phyloP scores from a whole-genome alignment of 495 filamentous ascomycete genomes.

The Podospora pseudocomata region DNA sequence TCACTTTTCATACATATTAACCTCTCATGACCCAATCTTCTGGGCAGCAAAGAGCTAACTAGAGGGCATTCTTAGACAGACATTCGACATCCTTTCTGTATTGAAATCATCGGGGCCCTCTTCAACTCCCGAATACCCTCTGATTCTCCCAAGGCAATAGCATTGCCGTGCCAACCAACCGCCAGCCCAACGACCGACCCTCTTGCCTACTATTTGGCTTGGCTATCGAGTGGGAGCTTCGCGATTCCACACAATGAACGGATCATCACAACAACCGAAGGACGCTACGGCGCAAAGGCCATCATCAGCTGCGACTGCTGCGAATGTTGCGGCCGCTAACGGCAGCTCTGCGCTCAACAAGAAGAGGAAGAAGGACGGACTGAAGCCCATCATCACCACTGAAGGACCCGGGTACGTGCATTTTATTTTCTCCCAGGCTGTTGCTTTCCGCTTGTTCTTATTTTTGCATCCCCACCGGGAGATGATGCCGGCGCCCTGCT shows the following conservation, averaged over 20 bases:
- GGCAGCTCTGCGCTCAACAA: conserved; percentile 54
- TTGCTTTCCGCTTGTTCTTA: not conserved
- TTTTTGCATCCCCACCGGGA: not conserved
- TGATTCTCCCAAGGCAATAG: not conserved
- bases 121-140: too few relatives aligned
- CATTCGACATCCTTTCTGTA: not conserved
- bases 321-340: conserved; percentile 26
- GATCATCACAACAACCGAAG: conserved; percentile 20
- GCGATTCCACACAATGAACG: conserved; percentile 30
- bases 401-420: conserved; percentile 54
- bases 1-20: conserved; percentile 2
- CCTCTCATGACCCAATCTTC: conserved; percentile 1
- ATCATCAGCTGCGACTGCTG: conserved; percentile 21
- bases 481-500: not conserved
- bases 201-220: not conserved
- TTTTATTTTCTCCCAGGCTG: not conserved
- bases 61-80: not conserved
- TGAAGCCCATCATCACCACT: conserved; percentile 88
- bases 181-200: conserved; percentile 22
- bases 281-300: conserved; percentile 28
- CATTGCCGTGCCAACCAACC: not conserved
- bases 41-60: conserved; percentile 2
- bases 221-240: conserved; percentile 4
- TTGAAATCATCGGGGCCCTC: not conserved
- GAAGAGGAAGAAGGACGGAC: conserved; percentile 83